These are phyloP conservation scores for Gilbertella persicaria DNA, from an alignment of 371 early-diverging fungal species.

Conservation along the genomic window DNA sequence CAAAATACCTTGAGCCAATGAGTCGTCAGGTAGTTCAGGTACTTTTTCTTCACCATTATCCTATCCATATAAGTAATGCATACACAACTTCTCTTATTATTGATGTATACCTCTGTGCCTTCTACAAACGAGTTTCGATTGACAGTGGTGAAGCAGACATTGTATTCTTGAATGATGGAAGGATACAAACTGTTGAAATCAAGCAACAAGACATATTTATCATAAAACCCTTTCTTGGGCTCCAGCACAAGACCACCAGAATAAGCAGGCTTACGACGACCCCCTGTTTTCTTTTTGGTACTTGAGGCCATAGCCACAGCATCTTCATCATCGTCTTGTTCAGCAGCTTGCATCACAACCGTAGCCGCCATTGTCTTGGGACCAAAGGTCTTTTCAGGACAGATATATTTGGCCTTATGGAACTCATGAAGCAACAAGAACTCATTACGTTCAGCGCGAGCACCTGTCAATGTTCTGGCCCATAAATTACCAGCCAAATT, in stretches of 20 bases:
- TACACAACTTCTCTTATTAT: slow-evolving; percentile 5
- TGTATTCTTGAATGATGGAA: slow-evolving; percentile 99
- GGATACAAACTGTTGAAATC: slow-evolving; percentile 99
- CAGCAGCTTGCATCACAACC: slow-evolving; percentile 42
- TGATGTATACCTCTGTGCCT: slow-evolving; percentile 6
- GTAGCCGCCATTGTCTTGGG: slow-evolving; percentile 14
- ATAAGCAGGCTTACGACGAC: slow-evolving; percentile 90
- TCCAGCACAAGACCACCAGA: slow-evolving; percentile 98
- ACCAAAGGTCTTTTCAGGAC: slow-evolving; percentile 78
- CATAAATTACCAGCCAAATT: slow-evolving; percentile 94
- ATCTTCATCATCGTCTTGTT: slow-evolving; percentile 56
- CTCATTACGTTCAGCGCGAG: slow-evolving; percentile 98
- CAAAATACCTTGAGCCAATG: slow-evolving; percentile 77
- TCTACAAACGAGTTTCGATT: slow-evolving; percentile 43
- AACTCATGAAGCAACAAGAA: slow-evolving; percentile 98
- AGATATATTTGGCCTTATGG: slow-evolving; percentile 85
- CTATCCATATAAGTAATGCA: slow-evolving; percentile 1
- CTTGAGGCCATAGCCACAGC: slow-evolving; percentile 35
- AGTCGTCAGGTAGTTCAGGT: slow-evolving; percentile 79
- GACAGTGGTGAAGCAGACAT: slow-evolving; percentile 99
- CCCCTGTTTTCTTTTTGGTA: slow-evolving; percentile 33
- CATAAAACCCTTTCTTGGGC: slow-evolving; percentile 97
- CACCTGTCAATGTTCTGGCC: slow-evolving; percentile 90
- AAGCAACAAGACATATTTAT: slow-evolving; percentile 92
- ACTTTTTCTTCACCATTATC: slow-evolving; percentile 59